A percentile compares a stretch with the other conserved stretches of the same genome.
Conservation (phyloP, 192 early-diverging fungal species). For the Coemansia sp. region DNA sequence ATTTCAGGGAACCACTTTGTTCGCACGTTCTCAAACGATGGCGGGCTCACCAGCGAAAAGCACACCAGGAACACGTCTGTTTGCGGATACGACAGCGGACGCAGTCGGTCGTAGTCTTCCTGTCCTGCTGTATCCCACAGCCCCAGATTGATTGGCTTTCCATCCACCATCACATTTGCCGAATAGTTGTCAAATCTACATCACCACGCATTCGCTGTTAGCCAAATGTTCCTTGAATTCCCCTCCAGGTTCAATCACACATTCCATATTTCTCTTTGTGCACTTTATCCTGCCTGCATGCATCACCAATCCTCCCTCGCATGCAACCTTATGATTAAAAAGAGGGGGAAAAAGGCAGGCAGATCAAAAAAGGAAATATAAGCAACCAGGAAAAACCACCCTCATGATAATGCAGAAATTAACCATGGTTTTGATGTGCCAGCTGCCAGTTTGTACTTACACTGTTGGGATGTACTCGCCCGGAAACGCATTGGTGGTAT, state of each 20-base stretch:
- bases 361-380: no score
- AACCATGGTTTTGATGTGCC: no score
- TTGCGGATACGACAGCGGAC: conserved; percentile 96
- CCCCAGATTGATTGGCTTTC: conserved; percentile 96
- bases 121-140: conserved; percentile 99
- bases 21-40: conserved; percentile 95
- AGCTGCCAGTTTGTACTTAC: conserved; percentile 56
- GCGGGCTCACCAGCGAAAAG: conserved; percentile 94
- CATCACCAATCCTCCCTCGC: no score
- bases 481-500: conserved; percentile 99
- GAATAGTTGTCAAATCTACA: conserved; percentile 94
- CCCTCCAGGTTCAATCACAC: no score
- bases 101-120: conserved; percentile 97
- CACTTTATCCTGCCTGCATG: no score
- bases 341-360: no score
- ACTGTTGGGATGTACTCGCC: conserved; percentile 99
- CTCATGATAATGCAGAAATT: no score
- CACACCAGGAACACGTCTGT: conserved; percentile 98
- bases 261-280: no score
- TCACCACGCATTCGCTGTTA: no score
- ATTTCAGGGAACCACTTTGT: conserved; percentile 99
- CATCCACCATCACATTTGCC: conserved; percentile 98
- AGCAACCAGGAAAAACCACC: no score
- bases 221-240: no score
- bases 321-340: no score